Evolutionary conservation across 208 protist genomes (phyloP).

Genomic region (Tritrichomonas foetus): DNA sequence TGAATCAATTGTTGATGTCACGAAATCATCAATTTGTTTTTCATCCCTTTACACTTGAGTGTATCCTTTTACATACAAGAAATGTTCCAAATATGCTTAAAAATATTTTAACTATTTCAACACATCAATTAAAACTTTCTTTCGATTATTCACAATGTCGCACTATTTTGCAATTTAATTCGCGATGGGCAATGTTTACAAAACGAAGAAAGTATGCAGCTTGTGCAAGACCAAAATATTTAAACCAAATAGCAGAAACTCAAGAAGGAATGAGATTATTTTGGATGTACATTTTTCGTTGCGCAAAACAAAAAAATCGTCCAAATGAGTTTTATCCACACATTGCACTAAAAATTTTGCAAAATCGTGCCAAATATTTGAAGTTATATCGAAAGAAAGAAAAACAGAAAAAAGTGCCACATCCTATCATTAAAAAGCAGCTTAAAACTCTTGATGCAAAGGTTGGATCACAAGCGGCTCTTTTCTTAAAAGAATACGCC

Average conservation of each 20-base stretch:
- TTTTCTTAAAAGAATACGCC: not conserved
- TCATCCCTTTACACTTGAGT: not conserved
- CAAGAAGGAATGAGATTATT: no score
- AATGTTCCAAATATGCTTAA: not conserved
- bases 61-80: not conserved
- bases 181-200: not conserved
- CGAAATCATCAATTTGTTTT: not conserved
- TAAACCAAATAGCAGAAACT: no score
- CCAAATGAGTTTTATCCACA: slow-evolving; percentile 15
- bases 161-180: not conserved
- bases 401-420: not conserved
- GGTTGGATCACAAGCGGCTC: not conserved
- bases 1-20: not conserved
- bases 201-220: not conserved
- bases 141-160: not conserved
- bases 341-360: not conserved
- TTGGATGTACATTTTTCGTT: not conserved
- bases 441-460: not conserved
- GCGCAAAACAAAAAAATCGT: not conserved
- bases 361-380: not conserved
- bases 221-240: no score
- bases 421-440: not conserved
- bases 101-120: not conserved
- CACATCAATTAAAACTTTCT: not conserved
- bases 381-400: not conserved